Evolutionary conservation across 2,329 filamentous ascomycete genomes (phyloP).

Genomic region (Mycosphaerelloides madeirae): DNA sequence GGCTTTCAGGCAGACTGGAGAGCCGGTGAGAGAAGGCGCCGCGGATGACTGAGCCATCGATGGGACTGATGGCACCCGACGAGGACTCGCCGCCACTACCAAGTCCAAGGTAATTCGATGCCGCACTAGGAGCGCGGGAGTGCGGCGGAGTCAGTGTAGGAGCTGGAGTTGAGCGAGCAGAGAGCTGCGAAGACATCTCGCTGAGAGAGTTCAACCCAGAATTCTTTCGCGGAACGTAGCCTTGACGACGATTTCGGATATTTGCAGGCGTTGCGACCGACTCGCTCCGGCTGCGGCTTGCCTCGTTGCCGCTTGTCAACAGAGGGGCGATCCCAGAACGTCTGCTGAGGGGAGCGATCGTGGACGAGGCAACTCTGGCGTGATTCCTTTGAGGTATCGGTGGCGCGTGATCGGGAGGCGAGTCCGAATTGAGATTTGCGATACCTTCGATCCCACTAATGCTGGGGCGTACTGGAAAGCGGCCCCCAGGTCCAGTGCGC

Average conservation of each 20-base stretch:
- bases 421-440: slow-evolving; percentile 51
- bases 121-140: slow-evolving; percentile 28
- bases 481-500: slow-evolving; percentile 47
- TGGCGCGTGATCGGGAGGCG: slow-evolving; percentile 61
- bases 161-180: slow-evolving; percentile 45
- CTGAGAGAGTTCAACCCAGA: slow-evolving; percentile 37
- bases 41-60: slow-evolving; percentile 23
- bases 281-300: slow-evolving; percentile 60
- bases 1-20: slow-evolving; percentile 26
- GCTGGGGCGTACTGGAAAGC: slow-evolving; percentile 66
- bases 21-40: slow-evolving; percentile 19
- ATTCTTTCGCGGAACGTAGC: slow-evolving; percentile 52
- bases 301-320: slow-evolving; percentile 60
- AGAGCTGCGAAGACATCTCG: slow-evolving; percentile 20
- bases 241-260: slow-evolving; percentile 56
- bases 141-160: slow-evolving; percentile 38
- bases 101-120: slow-evolving; percentile 23
- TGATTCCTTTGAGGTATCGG: slow-evolving; percentile 78
- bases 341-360: slow-evolving; percentile 31
- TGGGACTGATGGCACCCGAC: slow-evolving; percentile 31
- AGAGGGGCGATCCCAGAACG: slow-evolving; percentile 71
- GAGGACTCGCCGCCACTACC: slow-evolving; percentile 28
- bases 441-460: slow-evolving; percentile 57
- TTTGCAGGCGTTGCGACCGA: slow-evolving; percentile 48
- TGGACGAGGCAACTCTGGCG: slow-evolving; percentile 52